A percentile compares a stretch with the other conserved stretches of the same genome.
These are phyloP conservation scores for Arctostaphylos glauca DNA, from an alignment of 148 eudicot genomes.

Conservation along the genomic window DNA sequence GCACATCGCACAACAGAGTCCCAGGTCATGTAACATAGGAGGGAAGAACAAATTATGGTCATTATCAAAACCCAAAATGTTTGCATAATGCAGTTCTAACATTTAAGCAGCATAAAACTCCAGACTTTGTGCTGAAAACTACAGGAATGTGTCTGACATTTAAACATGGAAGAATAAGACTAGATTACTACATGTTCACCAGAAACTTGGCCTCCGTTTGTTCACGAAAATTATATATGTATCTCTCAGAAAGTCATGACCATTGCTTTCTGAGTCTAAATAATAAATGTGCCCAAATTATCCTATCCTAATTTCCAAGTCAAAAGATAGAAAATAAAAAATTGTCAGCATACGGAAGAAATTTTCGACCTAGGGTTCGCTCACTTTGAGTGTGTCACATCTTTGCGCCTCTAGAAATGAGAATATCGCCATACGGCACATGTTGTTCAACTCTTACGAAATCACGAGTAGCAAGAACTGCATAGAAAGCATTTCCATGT, in stretches of 20 bases:
- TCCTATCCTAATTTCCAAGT: neutral
- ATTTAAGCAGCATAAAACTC: neutral
- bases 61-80: neutral
- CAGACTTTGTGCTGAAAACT: neutral
- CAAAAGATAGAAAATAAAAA: neutral
- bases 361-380: neutral
- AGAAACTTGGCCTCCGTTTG: neutral
- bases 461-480: slow-evolving; percentile 83
- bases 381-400: slow-evolving; percentile 49
- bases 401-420: slow-evolving; percentile 76
- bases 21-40: neutral
- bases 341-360: neutral
- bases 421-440: slow-evolving; percentile 73
- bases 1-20: too few relatives aligned
- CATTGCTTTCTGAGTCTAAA: slow-evolving; percentile 5
- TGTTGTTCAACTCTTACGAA: slow-evolving; percentile 60
- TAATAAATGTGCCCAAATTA: neutral
- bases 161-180: neutral
- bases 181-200: neutral
- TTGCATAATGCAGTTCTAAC: neutral
- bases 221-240: neutral
- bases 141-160: neutral
- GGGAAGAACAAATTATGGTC: neutral
- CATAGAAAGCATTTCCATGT: slow-evolving; percentile 13
- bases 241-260: neutral